Percentiles rank a stretch among this genome's conserved stretches.
These are phyloP conservation scores for Primulina huaijiensis DNA, from an alignment of 257 asterid species.

Conservation along the genomic window DNA sequence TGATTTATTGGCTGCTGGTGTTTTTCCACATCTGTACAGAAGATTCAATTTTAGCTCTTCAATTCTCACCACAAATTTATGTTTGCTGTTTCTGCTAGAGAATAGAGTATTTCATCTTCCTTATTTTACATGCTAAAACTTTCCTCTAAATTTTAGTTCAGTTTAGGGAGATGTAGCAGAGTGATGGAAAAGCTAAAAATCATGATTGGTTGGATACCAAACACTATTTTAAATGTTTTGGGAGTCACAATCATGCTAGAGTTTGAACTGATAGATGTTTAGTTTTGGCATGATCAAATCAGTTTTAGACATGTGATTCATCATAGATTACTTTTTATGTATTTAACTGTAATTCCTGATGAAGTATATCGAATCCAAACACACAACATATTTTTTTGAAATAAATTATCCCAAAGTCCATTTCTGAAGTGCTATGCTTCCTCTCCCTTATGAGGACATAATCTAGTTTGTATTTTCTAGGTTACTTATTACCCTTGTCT, in stretches of 20 bases:
- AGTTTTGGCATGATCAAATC: background rate
- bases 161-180: background rate
- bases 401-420: background rate
- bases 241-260: background rate
- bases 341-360: too few relatives aligned
- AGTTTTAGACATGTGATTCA: background rate
- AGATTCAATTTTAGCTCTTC: background rate
- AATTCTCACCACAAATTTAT: background rate
- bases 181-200: too few relatives aligned
- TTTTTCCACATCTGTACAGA: background rate
- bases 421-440: background rate
- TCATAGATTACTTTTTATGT: too few relatives aligned
- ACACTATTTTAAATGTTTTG: background rate
- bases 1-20: constrained; percentile 9
- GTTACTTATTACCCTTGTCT: background rate
- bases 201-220: background rate
- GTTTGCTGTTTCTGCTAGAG: constrained; percentile 5
- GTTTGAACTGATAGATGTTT: background rate
- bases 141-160: background rate
- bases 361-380: background rate
- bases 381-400: background rate
- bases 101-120: background rate
- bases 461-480: background rate
- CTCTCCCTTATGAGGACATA: background rate
- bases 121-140: too few relatives aligned